A percentile compares a stretch with the other conserved stretches of the same genome.
Conservation (phyloP, 2,329 filamentous ascomycete genomes). For the Cytospora schulzeri region DNA sequence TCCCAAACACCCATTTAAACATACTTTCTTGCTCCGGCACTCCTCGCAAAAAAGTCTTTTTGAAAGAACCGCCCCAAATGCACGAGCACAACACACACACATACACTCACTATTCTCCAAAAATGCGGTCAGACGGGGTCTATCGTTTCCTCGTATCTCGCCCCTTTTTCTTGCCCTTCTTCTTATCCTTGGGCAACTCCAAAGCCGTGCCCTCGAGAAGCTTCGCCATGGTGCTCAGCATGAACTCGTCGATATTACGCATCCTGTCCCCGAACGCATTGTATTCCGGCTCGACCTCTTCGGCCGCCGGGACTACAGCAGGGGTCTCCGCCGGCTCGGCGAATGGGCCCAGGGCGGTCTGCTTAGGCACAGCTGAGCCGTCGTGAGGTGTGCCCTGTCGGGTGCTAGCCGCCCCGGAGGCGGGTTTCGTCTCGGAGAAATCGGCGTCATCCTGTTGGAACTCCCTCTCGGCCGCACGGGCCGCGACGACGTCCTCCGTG, state of each 20-base stretch:
- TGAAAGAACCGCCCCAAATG: not conserved
- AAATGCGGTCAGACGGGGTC: not conserved
- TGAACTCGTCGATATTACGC: slow-evolving; percentile 72
- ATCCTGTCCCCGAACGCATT: slow-evolving; percentile 63
- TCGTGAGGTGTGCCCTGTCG: slow-evolving; percentile 54
- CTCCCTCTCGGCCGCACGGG: slow-evolving; percentile 85
- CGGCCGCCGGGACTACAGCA: slow-evolving; percentile 31
- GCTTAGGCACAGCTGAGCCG: slow-evolving; percentile 39
- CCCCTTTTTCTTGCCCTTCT: slow-evolving; percentile 61
- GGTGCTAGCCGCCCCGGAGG: slow-evolving; percentile 53
- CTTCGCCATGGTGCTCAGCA: slow-evolving; percentile 69
- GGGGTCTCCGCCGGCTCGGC: slow-evolving; percentile 40
- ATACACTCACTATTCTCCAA: not conserved
- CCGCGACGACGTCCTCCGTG: slow-evolving; percentile 85
- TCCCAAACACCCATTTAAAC: not conserved
- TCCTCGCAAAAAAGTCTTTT: slow-evolving; percentile 38
- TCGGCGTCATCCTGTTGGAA: slow-evolving; percentile 84
- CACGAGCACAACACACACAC: not conserved
- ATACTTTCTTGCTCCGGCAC: not conserved
- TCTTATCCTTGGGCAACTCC: slow-evolving; percentile 66
- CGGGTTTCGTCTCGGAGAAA: slow-evolving; percentile 67
- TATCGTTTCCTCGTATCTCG: slow-evolving; percentile 59
- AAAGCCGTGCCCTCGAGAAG: slow-evolving; percentile 61
- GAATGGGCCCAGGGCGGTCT: slow-evolving; percentile 43
- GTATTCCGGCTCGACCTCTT: slow-evolving; percentile 48